Percentiles rank a stretch among this genome's conserved stretches.
Evolutionary conservation across 257 asterid species (phyloP).

Genomic region (Solanum pinnatisectum): DNA sequence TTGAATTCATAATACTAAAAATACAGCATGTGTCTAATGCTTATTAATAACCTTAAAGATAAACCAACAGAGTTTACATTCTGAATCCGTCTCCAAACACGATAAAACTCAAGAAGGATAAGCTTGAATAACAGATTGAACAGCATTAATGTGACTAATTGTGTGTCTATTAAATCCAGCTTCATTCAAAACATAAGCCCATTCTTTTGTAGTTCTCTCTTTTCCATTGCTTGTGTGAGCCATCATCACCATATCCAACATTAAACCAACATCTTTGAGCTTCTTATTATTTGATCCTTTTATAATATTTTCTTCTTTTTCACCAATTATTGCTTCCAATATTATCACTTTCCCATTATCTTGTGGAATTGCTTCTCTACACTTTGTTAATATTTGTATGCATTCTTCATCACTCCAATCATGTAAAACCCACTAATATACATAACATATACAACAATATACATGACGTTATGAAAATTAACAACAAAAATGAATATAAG

Average conservation of each 20-base stretch:
- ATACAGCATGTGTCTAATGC: not conserved
- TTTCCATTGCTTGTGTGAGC: constrained; percentile 56
- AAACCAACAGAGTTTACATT: not conserved
- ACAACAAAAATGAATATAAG: not conserved
- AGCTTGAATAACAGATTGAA: not conserved
- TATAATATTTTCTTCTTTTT: not conserved
- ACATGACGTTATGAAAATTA: not conserved
- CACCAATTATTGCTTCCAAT: constrained; percentile 49
- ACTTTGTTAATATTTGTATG: constrained; percentile 33
- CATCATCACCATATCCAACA: constrained; percentile 65
- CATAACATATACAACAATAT: not conserved
- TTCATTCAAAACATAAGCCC: constrained; percentile 30
- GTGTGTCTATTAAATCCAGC: constrained; percentile 44
- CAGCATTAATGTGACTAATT: constrained; percentile 3
- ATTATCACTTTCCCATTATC: constrained; percentile 48
- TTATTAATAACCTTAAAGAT: not conserved
- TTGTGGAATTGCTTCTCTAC: constrained; percentile 39
- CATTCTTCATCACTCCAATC: constrained; percentile 77
- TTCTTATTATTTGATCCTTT: not conserved
- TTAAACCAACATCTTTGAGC: constrained; percentile 31
- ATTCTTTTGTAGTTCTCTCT: constrained; percentile 44
- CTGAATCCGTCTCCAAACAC: fast-evolving
- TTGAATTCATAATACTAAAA: not conserved
- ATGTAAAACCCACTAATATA: constrained; percentile 47
- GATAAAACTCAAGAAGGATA: not conserved